Percentiles rank a stretch among this genome's conserved stretches.
These are phyloP conservation scores for Nowakowskiella sp. DNA, from an alignment of 192 early-diverging fungal species.

Conservation along the genomic window DNA sequence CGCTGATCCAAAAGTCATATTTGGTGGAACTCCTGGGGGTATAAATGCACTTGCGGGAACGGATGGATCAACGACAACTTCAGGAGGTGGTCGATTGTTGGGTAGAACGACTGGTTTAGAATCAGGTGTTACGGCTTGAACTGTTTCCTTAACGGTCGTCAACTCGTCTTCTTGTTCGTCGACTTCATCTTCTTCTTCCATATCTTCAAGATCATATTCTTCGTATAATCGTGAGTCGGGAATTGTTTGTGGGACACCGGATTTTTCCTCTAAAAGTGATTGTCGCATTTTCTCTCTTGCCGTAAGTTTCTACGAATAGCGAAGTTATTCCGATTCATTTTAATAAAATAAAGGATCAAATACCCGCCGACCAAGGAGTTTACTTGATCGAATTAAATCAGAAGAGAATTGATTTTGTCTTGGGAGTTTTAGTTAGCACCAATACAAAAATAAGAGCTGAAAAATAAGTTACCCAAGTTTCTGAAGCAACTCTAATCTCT, in stretches of 20 bases:
- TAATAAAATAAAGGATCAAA: background rate
- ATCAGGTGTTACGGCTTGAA: background rate
- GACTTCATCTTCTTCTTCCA: slow-evolving; percentile 15
- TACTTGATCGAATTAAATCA: slow-evolving; percentile 33
- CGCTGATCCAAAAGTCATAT: slow-evolving; percentile 27
- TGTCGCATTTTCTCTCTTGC: slow-evolving; percentile 32
- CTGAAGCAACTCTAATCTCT: slow-evolving; percentile 34
- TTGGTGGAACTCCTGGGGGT: slow-evolving; percentile 5
- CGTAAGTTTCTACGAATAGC: slow-evolving; percentile 24
- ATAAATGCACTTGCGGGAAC: slow-evolving; percentile 14
- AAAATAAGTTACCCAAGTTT: slow-evolving; percentile 26
- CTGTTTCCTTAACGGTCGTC: background rate
- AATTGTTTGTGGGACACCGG: slow-evolving; percentile 29
- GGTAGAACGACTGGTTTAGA: background rate
- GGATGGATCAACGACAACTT: background rate
- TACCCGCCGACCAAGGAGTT: slow-evolving; percentile 26
- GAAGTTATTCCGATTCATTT: background rate
- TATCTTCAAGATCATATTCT: too few species aligned
- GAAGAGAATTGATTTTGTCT: slow-evolving; percentile 27
- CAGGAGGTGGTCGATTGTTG: background rate
- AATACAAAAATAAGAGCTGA: background rate
- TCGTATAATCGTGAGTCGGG: slow-evolving; percentile 16
- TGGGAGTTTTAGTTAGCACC: slow-evolving; percentile 5
- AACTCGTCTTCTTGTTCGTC: slow-evolving; percentile 13
- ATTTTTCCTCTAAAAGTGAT: slow-evolving; percentile 38